A percentile compares a stretch with the other conserved stretches of the same genome.
Conservation (phyloP, 331 rosid species). For the Saraca asoca region DNA sequence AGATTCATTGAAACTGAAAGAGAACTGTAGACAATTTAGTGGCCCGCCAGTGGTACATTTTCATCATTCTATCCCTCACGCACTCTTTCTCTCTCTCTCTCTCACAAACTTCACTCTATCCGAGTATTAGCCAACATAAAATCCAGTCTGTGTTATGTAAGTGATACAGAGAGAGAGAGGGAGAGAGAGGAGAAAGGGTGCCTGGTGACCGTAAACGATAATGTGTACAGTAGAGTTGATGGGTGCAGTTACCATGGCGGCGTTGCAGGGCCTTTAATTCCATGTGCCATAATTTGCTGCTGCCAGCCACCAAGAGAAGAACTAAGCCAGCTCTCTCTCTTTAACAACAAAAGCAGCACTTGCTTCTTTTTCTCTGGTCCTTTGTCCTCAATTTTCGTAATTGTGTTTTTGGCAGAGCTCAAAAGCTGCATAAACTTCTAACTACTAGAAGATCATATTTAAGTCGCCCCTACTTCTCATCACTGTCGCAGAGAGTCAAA, state of each 20-base stretch:
- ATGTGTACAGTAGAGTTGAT: conserved; percentile 37
- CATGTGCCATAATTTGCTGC: conserved; percentile 41
- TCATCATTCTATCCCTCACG: conserved; percentile 45
- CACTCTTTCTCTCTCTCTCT: conserved; percentile 25
- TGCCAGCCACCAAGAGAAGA: conserved; percentile 34
- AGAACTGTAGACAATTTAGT: no score
- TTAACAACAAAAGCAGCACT: neutral
- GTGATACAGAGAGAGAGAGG: conserved; percentile 18
- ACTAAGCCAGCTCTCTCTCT: no score
- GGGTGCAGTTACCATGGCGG: conserved; percentile 55
- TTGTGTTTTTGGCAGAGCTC: neutral
- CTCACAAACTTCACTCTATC: neutral
- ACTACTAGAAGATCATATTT: conserved; percentile 25
- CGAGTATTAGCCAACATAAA: conserved; percentile 21
- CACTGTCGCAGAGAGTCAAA: conserved; percentile 30
- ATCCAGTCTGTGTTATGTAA: conserved; percentile 26
- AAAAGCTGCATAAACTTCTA: no score
- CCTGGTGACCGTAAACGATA: conserved; percentile 32
- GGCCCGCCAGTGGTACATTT: conserved; percentile 57
- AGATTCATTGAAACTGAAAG: conserved; percentile 36
- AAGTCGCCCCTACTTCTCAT: conserved; percentile 35
- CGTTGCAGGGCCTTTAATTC: conserved; percentile 54
- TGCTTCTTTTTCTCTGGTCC: conserved; percentile 19
- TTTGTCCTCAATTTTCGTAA: neutral
- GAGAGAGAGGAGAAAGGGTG: conserved; percentile 28